phyloP scores from a whole-genome alignment of 2,329 filamentous ascomycete species.

The Trichoderma pleuroti region DNA sequence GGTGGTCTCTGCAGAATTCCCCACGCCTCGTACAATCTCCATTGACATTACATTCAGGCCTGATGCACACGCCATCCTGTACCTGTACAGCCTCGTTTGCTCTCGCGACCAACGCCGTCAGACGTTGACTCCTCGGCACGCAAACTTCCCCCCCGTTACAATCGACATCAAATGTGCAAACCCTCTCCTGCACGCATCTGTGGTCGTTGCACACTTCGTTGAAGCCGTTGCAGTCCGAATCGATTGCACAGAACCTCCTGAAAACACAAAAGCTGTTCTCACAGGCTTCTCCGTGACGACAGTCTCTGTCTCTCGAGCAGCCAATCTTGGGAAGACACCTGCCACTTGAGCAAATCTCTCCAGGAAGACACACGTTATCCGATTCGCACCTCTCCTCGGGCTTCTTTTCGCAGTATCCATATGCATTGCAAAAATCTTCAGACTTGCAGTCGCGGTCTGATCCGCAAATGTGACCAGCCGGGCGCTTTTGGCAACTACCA shows the following conservation, averaged over 20 bases:
- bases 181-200: background rate
- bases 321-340: background rate
- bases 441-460: background rate
- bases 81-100: background rate
- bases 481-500: background rate
- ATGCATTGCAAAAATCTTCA: conserved; percentile 1
- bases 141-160: background rate
- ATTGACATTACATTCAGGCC: background rate
- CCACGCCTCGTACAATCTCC: background rate
- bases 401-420: background rate
- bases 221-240: background rate
- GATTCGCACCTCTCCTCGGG: background rate
- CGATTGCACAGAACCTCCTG: background rate
- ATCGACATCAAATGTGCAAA: background rate
- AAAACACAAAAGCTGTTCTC: background rate
- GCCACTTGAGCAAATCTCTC: background rate
- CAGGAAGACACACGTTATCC: background rate
- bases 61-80: background rate
- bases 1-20: background rate
- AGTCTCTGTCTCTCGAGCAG: background rate
- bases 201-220: background rate
- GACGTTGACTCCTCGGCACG: background rate
- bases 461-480: background rate
- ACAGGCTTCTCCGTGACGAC: background rate
- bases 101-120: background rate